A percentile compares a stretch with the other conserved stretches of the same genome.
phyloP scores from a whole-genome alignment of 257 asterid genomes.

The Lantana camara region DNA sequence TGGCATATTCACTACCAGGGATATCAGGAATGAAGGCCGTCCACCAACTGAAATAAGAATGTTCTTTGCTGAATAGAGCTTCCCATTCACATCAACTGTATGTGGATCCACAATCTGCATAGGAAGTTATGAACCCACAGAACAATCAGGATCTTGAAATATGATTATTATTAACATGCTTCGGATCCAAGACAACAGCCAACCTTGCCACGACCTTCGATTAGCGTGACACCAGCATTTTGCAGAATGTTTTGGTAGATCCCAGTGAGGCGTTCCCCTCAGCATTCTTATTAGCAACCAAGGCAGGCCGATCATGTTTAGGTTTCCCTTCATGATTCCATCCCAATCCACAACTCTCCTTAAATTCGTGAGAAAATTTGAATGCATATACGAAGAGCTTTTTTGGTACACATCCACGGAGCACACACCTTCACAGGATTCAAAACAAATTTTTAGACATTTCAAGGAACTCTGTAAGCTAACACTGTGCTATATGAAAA shows the following conservation, averaged over 20 bases:
- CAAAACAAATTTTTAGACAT: constrained; percentile 27
- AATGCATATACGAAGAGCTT: constrained; percentile 92
- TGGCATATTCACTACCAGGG: constrained; percentile 87
- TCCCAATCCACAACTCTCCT: constrained; percentile 91
- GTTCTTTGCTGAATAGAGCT: constrained; percentile 81
- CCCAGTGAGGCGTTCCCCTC: constrained; percentile 89
- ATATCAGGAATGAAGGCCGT: constrained; percentile 91
- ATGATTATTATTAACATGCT: not conserved
- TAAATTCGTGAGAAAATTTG: constrained; percentile 88
- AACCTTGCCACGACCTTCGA: constrained; percentile 99
- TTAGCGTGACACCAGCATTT: constrained; percentile 68
- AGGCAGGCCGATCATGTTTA: constrained; percentile 88
- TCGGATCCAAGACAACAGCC: constrained; percentile 21
- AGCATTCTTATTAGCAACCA: constrained; percentile 93
- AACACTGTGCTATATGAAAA: constrained; percentile 10
- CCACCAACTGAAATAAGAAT: constrained; percentile 95
- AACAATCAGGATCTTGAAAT: no score
- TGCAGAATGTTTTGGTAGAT: constrained; percentile 80
- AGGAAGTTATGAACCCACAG: constrained; percentile 18
- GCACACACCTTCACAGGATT: constrained; percentile 78
- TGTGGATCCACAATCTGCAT: constrained; percentile 84
- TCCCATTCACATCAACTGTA: constrained; percentile 87
- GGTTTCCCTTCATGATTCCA: constrained; percentile 89
- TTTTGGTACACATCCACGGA: constrained; percentile 98
- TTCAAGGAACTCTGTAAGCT: constrained; percentile 17